These are phyloP conservation scores for Termitomyces sp. DNA, from an alignment of 768 basidiomycete species.

Conservation along the genomic window DNA sequence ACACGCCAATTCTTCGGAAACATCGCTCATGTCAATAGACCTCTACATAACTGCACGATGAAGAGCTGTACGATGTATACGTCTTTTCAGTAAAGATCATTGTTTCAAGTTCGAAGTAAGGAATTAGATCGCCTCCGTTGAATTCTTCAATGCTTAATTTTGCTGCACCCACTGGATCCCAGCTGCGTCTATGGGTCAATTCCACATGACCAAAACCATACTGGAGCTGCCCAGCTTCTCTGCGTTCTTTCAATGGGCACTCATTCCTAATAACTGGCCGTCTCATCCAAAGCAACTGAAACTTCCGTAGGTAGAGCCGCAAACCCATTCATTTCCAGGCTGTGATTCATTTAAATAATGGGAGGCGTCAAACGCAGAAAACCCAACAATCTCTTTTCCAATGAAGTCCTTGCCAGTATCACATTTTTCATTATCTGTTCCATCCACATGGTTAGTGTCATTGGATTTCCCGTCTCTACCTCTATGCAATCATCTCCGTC, in stretches of 20 bases:
- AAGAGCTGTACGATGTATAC: too few species aligned
- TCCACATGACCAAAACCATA: neutral
- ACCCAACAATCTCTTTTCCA: neutral
- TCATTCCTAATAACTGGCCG: neutral
- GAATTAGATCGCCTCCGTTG: neutral
- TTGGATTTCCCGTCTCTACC: neutral
- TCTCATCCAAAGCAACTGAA: neutral
- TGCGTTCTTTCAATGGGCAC: neutral
- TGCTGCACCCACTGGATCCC: neutral
- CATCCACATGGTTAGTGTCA: neutral
- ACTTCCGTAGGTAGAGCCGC: neutral
- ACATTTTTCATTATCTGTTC: neutral
- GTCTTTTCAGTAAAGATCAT: neutral
- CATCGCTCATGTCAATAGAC: neutral
- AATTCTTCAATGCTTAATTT: neutral
- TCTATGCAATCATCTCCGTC: neutral
- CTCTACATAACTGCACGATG: neutral
- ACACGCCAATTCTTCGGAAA: neutral
- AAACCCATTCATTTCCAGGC: neutral
- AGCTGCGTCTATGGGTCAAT: neutral
- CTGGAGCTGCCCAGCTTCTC: neutral
- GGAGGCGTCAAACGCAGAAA: neutral
- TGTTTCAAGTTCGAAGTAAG: neutral
- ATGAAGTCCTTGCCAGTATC: neutral
- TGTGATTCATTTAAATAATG: neutral